Evolutionary conservation across 148 eudicot genomes (phyloP), one percentile per base, ranked within the genome.

Genomic region (Pouteria glomerata): DNA sequence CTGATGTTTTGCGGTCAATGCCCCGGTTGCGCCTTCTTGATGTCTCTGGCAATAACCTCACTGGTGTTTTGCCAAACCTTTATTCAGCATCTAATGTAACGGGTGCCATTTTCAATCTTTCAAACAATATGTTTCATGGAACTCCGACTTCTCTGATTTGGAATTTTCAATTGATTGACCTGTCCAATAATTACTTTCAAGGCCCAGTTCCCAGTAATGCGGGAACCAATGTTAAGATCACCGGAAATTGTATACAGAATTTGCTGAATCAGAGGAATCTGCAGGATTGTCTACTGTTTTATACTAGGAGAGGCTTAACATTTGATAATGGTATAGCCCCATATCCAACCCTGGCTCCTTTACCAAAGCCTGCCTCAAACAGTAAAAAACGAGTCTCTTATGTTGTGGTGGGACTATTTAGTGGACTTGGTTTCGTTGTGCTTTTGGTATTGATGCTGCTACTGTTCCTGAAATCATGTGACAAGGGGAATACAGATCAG

Each of bases 61-160:
- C 83, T 19, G 83, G 81, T 68, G 24, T 19, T 35, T 56, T 79
- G 34, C 71, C 76, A 0, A 52, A 71, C 65, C 23, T 71, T 19
- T 23, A 68, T 30, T 19, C 74, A 16, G 29, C 26, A 29, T 68
- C 51, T 27, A 73, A 63, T 57, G 57, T 33, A 24, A 16, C 37
- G 57, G 60, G 50, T 71, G 69, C 58, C 34, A 1, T 50, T 14
- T 79, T 79, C 56, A 71, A 79, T 64, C 61, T 82, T 37, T 82
- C 86, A 14, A 67, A 69, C 57, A 82, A 82, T 79, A 41, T 21
- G 1, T 76, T 82, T 8, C 77, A 64, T 63, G 86, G 86, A 79
- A 77, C 65, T 74, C 47, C 79, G 12, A 70, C 58, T 53, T 51
- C 59, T 57, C 63, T 29, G 16, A 15, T 70, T 55, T 70, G 48